Percentiles rank a stretch among this genome's conserved stretches.
phyloP scores from a whole-genome alignment of 169 alveolate genomes.

The Neospora caninum region DNA sequence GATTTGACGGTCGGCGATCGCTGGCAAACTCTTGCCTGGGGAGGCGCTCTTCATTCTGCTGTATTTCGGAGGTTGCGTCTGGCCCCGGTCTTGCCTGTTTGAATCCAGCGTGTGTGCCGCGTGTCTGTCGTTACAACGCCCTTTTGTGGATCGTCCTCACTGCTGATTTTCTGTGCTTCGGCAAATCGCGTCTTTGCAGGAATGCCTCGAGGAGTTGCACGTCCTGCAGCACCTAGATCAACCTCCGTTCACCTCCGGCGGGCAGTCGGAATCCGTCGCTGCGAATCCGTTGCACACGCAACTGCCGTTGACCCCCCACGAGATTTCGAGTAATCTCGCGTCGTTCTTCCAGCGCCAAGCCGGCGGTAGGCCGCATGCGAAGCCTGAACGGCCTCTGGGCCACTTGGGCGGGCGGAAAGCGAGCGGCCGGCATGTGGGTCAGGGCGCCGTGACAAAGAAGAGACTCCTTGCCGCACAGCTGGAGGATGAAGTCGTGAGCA shows the following conservation, averaged over 20 bases:
- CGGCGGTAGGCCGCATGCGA: background rate
- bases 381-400: background rate
- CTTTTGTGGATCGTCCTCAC: too few species aligned
- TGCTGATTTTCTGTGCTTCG: too few species aligned
- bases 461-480: background rate
- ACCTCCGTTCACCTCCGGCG: background rate
- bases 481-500: background rate
- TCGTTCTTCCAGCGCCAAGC: constrained; percentile 15
- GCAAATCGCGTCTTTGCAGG: constrained; percentile 34
- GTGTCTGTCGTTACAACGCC: too few species aligned
- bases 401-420: background rate
- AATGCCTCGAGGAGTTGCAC: constrained; percentile 60
- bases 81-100: too few species aligned
- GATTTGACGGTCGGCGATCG: too few species aligned
- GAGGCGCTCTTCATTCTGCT: too few species aligned
- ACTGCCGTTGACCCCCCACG: background rate
- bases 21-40: too few species aligned
- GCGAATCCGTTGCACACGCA: background rate
- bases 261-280: background rate
- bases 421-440: background rate
- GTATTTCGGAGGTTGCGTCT: too few species aligned
- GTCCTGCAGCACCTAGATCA: constrained; percentile 28
- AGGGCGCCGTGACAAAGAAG: constrained; percentile 1
- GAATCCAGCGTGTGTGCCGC: too few species aligned
- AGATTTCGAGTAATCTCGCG: background rate